Evolutionary conservation across 108 stramenopile species (phyloP).

Genomic region (Nitzschia sp.): DNA sequence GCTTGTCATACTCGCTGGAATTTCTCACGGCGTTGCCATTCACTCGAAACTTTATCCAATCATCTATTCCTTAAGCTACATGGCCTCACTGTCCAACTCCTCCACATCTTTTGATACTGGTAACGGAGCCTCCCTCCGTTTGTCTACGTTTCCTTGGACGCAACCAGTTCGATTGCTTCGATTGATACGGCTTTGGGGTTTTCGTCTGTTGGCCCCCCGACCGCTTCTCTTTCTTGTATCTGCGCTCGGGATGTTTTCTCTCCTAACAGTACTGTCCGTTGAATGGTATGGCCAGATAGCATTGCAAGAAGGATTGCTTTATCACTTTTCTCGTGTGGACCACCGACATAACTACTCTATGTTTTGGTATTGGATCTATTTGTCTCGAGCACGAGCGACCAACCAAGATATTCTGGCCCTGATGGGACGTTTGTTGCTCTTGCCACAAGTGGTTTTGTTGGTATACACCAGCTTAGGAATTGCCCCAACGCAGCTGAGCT

Average conservation of each 20-base stretch:
- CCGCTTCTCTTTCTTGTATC: slow-evolving; percentile 63
- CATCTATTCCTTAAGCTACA: slow-evolving; percentile 79
- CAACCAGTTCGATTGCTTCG: slow-evolving; percentile 27
- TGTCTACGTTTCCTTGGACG: slow-evolving; percentile 25
- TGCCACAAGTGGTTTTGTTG: slow-evolving; percentile 80
- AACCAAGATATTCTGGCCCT: slow-evolving; percentile 6
- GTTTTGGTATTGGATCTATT: slow-evolving; percentile 88
- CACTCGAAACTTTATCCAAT: slow-evolving; percentile 86
- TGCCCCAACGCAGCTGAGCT: slow-evolving; percentile 65
- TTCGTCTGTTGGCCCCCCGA: slow-evolving; percentile 30
- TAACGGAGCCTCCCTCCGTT: not conserved
- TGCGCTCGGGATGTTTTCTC: slow-evolving; percentile 52
- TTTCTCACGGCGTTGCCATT: slow-evolving; percentile 80
- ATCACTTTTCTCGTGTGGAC: slow-evolving; percentile 94
- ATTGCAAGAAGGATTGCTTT: slow-evolving; percentile 85
- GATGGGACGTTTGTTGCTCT: slow-evolving; percentile 54
- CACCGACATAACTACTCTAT: slow-evolving; percentile 77
- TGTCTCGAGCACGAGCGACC: slow-evolving; percentile 53
- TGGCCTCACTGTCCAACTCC: slow-evolving; percentile 56
- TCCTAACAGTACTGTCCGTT: slow-evolving; percentile 59
- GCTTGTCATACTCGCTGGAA: slow-evolving; percentile 57
- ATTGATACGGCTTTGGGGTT: slow-evolving; percentile 40
- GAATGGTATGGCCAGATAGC: slow-evolving; percentile 71
- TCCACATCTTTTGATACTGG: slow-evolving; percentile 4
- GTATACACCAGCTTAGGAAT: slow-evolving; percentile 67